Evolutionary conservation across 345 rosid genomes (phyloP).

Genomic region (Euphorbia lathyris): DNA sequence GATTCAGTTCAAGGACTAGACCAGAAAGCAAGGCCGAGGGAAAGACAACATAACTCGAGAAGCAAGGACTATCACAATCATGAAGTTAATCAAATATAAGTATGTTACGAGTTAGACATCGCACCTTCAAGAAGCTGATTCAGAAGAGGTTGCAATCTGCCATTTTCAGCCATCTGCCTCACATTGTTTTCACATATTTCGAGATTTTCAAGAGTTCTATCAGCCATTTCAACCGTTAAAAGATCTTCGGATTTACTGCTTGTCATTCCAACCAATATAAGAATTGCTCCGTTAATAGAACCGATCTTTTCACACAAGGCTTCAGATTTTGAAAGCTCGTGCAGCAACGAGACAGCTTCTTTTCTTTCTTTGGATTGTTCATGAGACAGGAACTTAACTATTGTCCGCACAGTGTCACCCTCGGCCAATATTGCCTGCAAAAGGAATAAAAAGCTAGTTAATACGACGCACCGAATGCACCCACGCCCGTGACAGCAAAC

Average conservation of each 20-base stretch:
- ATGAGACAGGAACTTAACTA: slow-evolving; percentile 73
- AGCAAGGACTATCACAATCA: slow-evolving; percentile 8
- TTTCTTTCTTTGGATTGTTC: slow-evolving; percentile 80
- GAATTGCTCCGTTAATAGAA: slow-evolving; percentile 81
- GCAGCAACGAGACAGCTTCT: slow-evolving; percentile 79
- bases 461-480: slow-evolving; percentile 15
- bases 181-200: slow-evolving; percentile 79
- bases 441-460: slow-evolving; percentile 17
- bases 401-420: slow-evolving; percentile 89
- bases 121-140: slow-evolving; percentile 82
- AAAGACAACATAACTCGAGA: not conserved
- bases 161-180: slow-evolving; percentile 84
- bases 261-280: slow-evolving; percentile 85
- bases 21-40: not conserved
- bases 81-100: slow-evolving; percentile 15
- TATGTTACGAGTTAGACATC: slow-evolving; percentile 4
- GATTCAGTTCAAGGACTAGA: not conserved
- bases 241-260: slow-evolving; percentile 82
- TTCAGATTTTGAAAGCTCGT: slow-evolving; percentile 83
- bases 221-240: slow-evolving; percentile 83
- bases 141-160: slow-evolving; percentile 81
- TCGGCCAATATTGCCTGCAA: slow-evolving; percentile 76
- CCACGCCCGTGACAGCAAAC: slow-evolving; percentile 2
- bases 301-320: slow-evolving; percentile 89
- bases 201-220: slow-evolving; percentile 69